Evolutionary conservation across 441 rosid genomes (phyloP).

Genomic region (Populus hybrid): DNA sequence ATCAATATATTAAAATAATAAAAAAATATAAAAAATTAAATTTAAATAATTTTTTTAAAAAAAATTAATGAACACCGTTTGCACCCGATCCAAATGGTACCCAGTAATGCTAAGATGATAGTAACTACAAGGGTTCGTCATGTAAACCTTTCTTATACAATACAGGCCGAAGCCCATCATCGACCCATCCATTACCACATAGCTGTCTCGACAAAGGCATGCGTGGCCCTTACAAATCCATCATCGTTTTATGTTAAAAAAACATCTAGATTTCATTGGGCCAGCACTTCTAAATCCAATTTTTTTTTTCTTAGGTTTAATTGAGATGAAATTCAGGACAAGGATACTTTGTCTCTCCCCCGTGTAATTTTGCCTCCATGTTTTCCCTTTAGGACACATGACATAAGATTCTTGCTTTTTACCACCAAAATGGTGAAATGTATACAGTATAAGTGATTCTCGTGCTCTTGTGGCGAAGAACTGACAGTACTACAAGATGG

Average conservation of each 20-base stretch:
- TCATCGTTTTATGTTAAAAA: not conserved
- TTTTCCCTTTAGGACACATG: not conserved
- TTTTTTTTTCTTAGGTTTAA: too few relatives aligned
- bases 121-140: too few relatives aligned
- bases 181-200: too few relatives aligned
- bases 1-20: not conserved
- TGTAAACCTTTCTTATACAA: too few relatives aligned
- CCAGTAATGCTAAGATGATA: too few relatives aligned
- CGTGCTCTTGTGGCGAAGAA: not conserved
- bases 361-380: not conserved
- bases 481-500: not conserved
- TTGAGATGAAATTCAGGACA: not conserved
- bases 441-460: not conserved
- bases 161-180: not conserved
- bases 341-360: not conserved
- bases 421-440: not conserved
- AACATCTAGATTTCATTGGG: not conserved
- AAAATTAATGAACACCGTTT: too few relatives aligned
- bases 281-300: not conserved
- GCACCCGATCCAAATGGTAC: too few relatives aligned
- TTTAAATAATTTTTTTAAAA: too few relatives aligned
- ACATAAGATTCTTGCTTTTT: not conserved
- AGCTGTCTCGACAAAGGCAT: not conserved
- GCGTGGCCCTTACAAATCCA: not conserved
- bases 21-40: conserved; percentile 67